Evolutionary conservation across 1,139 yeast genomes (phyloP).

Genomic region (Yamadazyma diospyri): DNA sequence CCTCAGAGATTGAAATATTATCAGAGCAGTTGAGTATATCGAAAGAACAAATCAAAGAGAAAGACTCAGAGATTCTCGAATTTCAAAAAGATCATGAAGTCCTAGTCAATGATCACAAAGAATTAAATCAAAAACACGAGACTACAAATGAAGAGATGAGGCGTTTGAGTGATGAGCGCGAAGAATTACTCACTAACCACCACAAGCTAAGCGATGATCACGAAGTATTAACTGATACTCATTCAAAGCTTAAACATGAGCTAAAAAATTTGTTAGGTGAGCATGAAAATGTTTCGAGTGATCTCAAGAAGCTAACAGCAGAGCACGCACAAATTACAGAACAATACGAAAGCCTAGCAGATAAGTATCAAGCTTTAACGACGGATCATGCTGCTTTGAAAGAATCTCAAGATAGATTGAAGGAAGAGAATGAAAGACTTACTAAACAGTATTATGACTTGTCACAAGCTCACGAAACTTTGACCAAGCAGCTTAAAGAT

Average conservation of each 20-base stretch:
- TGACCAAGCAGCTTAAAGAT: background rate
- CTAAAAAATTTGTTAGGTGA: too few species aligned
- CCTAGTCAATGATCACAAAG: background rate
- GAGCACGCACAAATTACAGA: too few species aligned
- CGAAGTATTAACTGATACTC: background rate
- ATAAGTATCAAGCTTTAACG: too few species aligned
- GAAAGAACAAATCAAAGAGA: background rate
- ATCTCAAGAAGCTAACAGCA: too few species aligned
- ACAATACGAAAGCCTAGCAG: too few species aligned
- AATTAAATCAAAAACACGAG: background rate
- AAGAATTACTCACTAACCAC: background rate
- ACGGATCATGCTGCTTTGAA: too few species aligned
- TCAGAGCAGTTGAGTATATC: conserved; percentile 2
- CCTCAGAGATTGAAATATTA: background rate
- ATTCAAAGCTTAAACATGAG: background rate
- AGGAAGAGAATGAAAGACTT: background rate
- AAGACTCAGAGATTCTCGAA: conserved; percentile 1
- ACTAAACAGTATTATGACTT: too few species aligned
- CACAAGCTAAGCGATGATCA: background rate
- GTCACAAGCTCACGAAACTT: background rate
- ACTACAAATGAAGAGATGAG: background rate
- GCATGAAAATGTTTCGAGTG: too few species aligned
- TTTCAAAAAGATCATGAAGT: conserved; percentile 2
- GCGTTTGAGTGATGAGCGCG: background rate
- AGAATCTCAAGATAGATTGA: too few species aligned